Base-by-base conservation (phyloP, 2,329 filamentous ascomycete species). In the Neodidymelliopsis sp. region DNA sequence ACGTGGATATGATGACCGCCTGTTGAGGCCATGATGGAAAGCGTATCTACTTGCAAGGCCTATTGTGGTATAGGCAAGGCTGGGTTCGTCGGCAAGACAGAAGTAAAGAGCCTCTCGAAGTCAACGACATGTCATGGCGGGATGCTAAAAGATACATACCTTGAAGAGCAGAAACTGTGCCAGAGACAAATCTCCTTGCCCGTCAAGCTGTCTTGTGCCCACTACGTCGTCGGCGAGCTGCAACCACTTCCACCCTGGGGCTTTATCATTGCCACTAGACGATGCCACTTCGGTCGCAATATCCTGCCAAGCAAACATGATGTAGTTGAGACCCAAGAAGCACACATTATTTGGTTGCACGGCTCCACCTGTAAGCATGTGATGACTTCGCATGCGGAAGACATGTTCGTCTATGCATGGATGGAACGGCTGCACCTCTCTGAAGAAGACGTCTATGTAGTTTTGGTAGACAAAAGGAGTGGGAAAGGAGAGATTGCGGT, bases 271-370 rank as follows among this genome's bases (percentile, higher is more conserved):
- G 3, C 9, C 11, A 11, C 4, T 18, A 2, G 37, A 19, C 25
- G 3, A 5, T 12, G 18, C 59, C 20, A 9, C 46, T 35, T 8
- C 60, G 13, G 19, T 66, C 53, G 23, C 54, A 49, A 22, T 9
- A 15, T 16, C 40, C 6, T 33, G 40, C 19, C 58, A 62, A 1
- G 67, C 65, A 30, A 70, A 69, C 6, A 70, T 53, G 12, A 62
- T 52, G 29, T 71, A 71, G 38, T 66, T 61, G 6, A 71, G 42
- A 1, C 65, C 66, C 6, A 71, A 49, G 23, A 68, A 63, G n/a
- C 54, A 57, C n/a, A 56, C 22, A 18, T 67, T 59, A 13, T 37
- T 46, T 4, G 53, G 16, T 6, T 56, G 57, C n/a, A 66, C 49
- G 11, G 44, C 25, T 11, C 53, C 13, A 18, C 36, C 49, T 4